Evolutionary conservation across 2,329 filamentous ascomycete species (phyloP).

Genomic region (Cercospora beticola): DNA sequence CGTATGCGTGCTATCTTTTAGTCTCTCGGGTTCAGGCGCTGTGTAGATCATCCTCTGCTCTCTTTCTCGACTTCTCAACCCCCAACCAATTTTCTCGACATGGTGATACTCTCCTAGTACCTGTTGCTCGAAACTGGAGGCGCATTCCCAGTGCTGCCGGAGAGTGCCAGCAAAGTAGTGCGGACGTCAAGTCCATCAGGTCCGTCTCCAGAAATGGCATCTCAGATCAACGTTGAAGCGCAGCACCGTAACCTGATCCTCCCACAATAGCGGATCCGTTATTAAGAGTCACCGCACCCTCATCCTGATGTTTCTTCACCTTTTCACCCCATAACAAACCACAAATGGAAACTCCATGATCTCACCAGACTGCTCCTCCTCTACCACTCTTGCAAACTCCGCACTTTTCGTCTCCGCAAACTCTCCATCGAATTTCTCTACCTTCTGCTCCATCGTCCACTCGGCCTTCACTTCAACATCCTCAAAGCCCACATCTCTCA

Average conservation of each 20-base stretch:
- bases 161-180: no score
- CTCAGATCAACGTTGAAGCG: no score
- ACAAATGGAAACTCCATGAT: constrained; percentile 31
- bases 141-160: no score
- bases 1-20: neutral
- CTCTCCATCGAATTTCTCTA: constrained; percentile 34
- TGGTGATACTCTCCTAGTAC: no score
- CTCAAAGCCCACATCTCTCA: constrained; percentile 26
- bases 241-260: no score
- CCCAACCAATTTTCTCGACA: no score
- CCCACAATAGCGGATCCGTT: no score
- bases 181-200: no score
- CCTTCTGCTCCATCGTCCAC: constrained; percentile 32
- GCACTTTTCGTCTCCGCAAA: constrained; percentile 27
- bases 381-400: constrained; percentile 25
- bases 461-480: constrained; percentile 26
- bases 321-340: constrained; percentile 27
- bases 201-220: no score
- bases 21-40: neutral
- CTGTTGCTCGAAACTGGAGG: neutral
- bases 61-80: neutral
- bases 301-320: neutral
- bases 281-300: neutral
- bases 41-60: neutral
- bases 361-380: constrained; percentile 19